Evolutionary conservation across 495 filamentous ascomycete genomes (phyloP), one percentile per base, ranked within the genome.

Genomic region (Trichodelitschia bisporula): DNA sequence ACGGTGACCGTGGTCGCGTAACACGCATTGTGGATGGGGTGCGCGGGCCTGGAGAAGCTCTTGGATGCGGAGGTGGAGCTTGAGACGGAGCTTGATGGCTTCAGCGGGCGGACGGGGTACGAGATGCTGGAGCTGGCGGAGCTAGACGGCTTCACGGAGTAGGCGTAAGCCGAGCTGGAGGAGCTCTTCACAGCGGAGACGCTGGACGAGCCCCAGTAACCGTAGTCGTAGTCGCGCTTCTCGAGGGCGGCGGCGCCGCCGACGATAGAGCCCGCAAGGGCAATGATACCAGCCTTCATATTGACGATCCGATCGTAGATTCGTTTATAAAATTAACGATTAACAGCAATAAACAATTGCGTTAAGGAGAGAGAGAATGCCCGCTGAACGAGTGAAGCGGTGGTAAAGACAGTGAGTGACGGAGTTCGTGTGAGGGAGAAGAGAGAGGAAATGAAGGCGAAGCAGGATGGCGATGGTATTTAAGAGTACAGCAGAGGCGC

Each of bases 361-460:
- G 8, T 31, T 39, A 11, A 4, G 18, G 18, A 30, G 15, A 43
- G 29, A 82, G 79, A 55, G 77, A 84, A 58, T 72, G 76, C 73
- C 78, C 77, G 78, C 78, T 84, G 60, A 89, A 89, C 45, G 78
- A 89, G 73, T 84, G 78, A 83, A 84, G 78, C 78, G 76, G 78
- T 82, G 49, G 62, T 70, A 55, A 44, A 55, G 55, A 57, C 53
- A 50, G 34, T 29, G 12, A 32, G n/a, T 14, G 21, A 24, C 21
- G 21, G 21, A 24, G 6, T 6, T 6, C 21, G 21, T n/a, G 21
- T n/a, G 15, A 11, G 26, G 14, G 15, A 29, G 15, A 16, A 16
- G 15, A 29, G 15, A 16, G 26, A 29, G 15, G 15, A 14, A 29
- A 15, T 5, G 10, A 6, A 15, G 26, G 15, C 6, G 15, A 5